Evolutionary conservation across 306 rosid species (phyloP), one percentile per base, ranked within the genome.

Genomic region (Cicer judaicum): DNA sequence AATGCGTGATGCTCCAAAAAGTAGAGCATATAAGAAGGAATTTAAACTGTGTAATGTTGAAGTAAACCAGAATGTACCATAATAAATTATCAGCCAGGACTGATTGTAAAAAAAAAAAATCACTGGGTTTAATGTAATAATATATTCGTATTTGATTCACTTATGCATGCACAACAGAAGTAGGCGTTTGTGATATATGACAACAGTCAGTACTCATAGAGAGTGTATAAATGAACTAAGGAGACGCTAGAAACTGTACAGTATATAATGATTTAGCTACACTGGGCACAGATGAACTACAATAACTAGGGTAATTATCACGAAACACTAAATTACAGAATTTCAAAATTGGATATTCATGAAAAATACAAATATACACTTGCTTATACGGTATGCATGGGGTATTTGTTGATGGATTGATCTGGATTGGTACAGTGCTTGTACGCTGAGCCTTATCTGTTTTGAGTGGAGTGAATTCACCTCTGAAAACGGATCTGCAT

Each of bases 291-390:
- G 68, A 63, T 56, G 76, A 60, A 62, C 72, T 74, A 75, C 76
- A 74, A 71, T 57, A 69, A 72, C 49, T 78, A 78, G 49, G 43
- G 43, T 44, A 66, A 59, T 52, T 75, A 53, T 53, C 78, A 54
- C 72, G 59, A 68, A 29, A 74, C 73, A 67, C 84, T 85, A 85
- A 85, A 85, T 57, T 84, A 88, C 87, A 79, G 71, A 50, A 78
- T 78, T 88, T 80, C 92, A 89, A 89, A 91, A 89, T 84, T 86
- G 84, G 84, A 73, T 75, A 69, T 39, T 12, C 52, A 59, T 43
- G 54, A 68, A 79, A 34, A 79, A 76, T 81, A 80, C 90, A 73
- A 80, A 81, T 93, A 87, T 93, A 88, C 89, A 90, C 49, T 42
- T 60, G 76, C 84, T 82, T 84, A 80, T 68, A 65, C 63, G 40